phyloP scores from a whole-genome alignment of 441 rosid species.

The Cnidoscolus chayamansa region DNA sequence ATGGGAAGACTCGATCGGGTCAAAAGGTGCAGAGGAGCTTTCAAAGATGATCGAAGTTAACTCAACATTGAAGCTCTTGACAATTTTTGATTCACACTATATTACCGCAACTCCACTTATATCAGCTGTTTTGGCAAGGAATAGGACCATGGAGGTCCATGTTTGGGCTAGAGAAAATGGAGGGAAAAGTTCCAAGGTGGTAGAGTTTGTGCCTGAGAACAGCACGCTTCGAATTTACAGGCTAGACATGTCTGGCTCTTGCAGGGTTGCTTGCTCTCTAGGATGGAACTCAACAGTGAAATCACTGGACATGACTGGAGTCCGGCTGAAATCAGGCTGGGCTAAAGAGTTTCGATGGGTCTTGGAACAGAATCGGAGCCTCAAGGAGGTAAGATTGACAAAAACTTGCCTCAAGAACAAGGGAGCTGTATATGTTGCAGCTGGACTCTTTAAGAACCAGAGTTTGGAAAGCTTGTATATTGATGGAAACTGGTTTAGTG shows the following conservation, averaged over 20 bases:
- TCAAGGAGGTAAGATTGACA: constrained; percentile 66
- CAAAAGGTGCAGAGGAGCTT: constrained; percentile 90
- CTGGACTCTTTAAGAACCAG: constrained; percentile 81
- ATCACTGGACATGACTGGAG: constrained; percentile 75
- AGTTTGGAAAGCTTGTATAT: constrained; percentile 62
- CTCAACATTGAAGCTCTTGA: constrained; percentile 65
- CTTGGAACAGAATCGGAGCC: constrained; percentile 70
- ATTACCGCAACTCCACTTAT: constrained; percentile 70
- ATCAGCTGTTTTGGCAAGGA: constrained; percentile 84
- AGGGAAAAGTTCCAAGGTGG: constrained; percentile 61
- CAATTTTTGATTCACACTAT: constrained; percentile 65
- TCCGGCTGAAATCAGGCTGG: constrained; percentile 71
- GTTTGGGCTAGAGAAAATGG: constrained; percentile 67
- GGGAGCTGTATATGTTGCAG: constrained; percentile 80
- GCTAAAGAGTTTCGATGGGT: constrained; percentile 85
- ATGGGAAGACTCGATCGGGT: constrained; percentile 90
- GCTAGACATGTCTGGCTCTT: constrained; percentile 62
- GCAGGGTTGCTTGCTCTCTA: constrained; percentile 77
- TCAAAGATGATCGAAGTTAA: constrained; percentile 89
- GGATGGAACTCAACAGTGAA: constrained; percentile 76
- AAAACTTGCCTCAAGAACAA: constrained; percentile 81
- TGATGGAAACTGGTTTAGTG: constrained; percentile 78
- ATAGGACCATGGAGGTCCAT: constrained; percentile 77
- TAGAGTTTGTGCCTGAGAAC: constrained; percentile 75
- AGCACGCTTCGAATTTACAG: constrained; percentile 62